A percentile compares a stretch with the other conserved stretches of the same genome.
phyloP scores from a whole-genome alignment of 176 grass and related monocot genomes.

The Musa schizocarpa region DNA sequence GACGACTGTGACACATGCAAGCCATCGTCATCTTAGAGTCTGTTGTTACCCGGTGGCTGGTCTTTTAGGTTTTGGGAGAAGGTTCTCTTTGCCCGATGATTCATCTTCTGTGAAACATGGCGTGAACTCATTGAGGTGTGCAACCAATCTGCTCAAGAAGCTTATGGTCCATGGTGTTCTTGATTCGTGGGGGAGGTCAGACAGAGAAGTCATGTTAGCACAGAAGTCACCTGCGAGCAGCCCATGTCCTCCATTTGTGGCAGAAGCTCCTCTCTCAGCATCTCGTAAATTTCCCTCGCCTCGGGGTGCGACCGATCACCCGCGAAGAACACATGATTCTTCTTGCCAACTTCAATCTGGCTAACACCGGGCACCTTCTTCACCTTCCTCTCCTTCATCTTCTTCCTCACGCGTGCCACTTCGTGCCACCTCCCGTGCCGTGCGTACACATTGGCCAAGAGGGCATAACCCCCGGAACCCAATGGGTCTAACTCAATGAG shows the following conservation, averaged over 20 bases:
- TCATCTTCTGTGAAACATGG: too few relatives aligned
- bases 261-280: conserved; percentile 31
- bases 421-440: conserved; percentile 27
- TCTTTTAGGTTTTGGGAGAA: too few relatives aligned
- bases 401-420: conserved; percentile 35
- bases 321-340: conserved; percentile 36
- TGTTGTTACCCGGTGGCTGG: background rate
- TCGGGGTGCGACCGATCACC: conserved; percentile 31
- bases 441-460: conserved; percentile 42
- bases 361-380: conserved; percentile 34
- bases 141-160: too few relatives aligned
- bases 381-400: conserved; percentile 32
- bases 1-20: background rate
- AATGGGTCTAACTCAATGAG: conserved; percentile 15
- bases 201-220: background rate
- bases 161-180: background rate
- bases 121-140: too few relatives aligned
- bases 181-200: background rate
- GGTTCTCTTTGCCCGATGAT: too few relatives aligned
- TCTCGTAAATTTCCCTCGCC: conserved; percentile 33
- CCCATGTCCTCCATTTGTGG: conserved; percentile 35
- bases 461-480: conserved; percentile 20
- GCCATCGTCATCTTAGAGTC: background rate
- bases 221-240: background rate
- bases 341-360: conserved; percentile 23